These are phyloP conservation scores for Gossypium turneri DNA, from an alignment of 345 rosid species.

Conservation along the genomic window DNA sequence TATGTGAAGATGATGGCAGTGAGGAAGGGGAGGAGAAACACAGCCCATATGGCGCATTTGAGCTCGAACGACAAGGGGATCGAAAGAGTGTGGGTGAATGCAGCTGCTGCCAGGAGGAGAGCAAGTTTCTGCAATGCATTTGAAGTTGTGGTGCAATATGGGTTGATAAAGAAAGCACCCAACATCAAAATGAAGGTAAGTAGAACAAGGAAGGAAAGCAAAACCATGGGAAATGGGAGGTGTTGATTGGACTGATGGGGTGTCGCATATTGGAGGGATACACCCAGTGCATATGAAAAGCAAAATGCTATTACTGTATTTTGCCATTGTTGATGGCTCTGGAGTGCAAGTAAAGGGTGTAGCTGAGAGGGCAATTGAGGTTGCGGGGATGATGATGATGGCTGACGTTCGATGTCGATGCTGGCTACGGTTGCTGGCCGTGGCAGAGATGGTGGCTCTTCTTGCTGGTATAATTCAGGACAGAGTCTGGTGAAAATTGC, in stretches of 20 bases:
- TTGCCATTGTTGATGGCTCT: slow-evolving; percentile 3
- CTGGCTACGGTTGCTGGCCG: background rate
- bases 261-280: background rate
- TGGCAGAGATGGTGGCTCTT: background rate
- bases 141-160: background rate
- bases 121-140: slow-evolving; percentile 2
- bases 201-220: background rate
- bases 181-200: background rate
- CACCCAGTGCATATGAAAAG: background rate
- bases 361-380: background rate
- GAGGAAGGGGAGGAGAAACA: background rate
- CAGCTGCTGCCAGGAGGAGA: background rate
- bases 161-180: background rate
- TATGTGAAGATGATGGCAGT: background rate
- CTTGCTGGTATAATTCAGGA: background rate
- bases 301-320: background rate
- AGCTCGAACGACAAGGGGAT: slow-evolving; percentile 7
- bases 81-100: background rate
- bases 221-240: background rate
- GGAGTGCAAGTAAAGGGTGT: background rate
- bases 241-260: background rate
- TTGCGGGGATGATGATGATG: background rate
- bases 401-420: background rate
- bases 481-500: background rate
- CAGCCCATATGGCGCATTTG: slow-evolving; percentile 6